Evolutionary conservation across 225 moss, liverwort and hornwort genomes (phyloP).

Genomic region (Pseudisothecium myosuroides): DNA sequence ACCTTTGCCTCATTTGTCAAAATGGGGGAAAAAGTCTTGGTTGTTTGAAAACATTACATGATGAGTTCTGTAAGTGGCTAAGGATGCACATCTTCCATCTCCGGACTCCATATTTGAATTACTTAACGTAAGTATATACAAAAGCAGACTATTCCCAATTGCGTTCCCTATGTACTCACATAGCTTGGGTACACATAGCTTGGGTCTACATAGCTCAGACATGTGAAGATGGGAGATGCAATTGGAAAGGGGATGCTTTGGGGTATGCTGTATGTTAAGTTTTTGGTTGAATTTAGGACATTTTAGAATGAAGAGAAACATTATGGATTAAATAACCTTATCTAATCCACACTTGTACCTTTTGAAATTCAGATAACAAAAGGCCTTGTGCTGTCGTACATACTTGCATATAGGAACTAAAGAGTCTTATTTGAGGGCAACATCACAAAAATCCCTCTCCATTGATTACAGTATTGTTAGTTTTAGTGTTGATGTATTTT

Average conservation of each 20-base stretch:
- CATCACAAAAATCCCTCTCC: too few species aligned
- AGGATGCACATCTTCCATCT: not conserved
- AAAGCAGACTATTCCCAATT: not conserved
- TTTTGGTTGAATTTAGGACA: not conserved
- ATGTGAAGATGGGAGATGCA: not conserved
- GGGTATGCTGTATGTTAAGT: not conserved
- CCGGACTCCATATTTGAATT: not conserved
- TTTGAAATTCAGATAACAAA: not conserved
- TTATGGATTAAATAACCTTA: not conserved
- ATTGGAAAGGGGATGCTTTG: not conserved
- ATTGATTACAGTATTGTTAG: not conserved
- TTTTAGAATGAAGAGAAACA: not conserved
- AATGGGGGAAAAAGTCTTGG: not conserved
- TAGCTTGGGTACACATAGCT: not conserved
- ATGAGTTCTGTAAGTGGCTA: not conserved
- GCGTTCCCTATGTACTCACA: fast-evolving
- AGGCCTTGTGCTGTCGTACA: too few species aligned
- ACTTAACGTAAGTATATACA: not conserved
- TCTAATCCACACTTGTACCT: not conserved
- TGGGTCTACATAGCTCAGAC: not conserved
- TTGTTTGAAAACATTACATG: not conserved
- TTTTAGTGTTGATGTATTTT: not conserved
- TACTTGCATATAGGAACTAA: not conserved
- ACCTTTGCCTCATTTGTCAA: not conserved
- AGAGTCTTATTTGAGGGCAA: fast-evolving